A percentile compares a stretch with the other conserved stretches of the same genome.
Conservation (phyloP, 306 rosid genomes). For the Castanea crenata region DNA sequence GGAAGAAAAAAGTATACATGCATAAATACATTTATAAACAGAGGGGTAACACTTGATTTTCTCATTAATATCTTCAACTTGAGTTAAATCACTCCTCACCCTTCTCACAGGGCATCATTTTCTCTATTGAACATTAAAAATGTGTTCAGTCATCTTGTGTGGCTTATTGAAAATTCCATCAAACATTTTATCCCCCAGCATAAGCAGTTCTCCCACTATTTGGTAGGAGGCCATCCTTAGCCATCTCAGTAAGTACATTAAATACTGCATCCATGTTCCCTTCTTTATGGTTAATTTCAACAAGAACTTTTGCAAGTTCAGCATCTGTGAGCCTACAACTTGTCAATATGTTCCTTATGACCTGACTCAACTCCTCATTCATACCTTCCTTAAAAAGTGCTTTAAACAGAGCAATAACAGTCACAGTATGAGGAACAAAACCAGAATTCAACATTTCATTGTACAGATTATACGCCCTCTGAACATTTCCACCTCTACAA, state of each 20-base stretch:
- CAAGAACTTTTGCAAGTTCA: conserved; percentile 65
- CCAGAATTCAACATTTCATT: conserved; percentile 59
- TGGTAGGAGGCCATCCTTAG: conserved; percentile 80
- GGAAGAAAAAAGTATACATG: not conserved
- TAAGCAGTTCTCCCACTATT: conserved; percentile 29
- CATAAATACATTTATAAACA: too few species aligned
- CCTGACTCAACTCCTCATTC: conserved; percentile 57
- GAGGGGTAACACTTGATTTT: too few species aligned
- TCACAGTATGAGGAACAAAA: conserved; percentile 67
- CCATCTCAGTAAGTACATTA: conserved; percentile 70
- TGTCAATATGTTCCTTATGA: conserved; percentile 50
- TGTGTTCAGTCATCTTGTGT: not conserved
- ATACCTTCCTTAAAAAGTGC: conserved; percentile 58
- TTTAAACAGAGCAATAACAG: conserved; percentile 64
- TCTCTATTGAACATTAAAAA: not conserved
- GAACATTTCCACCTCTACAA: conserved; percentile 59
- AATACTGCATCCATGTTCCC: conserved; percentile 85
- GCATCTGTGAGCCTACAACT: conserved; percentile 66
- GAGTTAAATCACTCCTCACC: too few species aligned
- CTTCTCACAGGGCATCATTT: not conserved
- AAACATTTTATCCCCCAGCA: conserved; percentile 12
- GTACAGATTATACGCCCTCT: conserved; percentile 64
- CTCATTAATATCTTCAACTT: too few species aligned
- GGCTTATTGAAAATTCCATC: not conserved
- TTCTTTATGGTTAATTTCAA: conserved; percentile 74